Base-by-base conservation (phyloP, 2,329 filamentous ascomycete species). In the Penicillium sp. region DNA sequence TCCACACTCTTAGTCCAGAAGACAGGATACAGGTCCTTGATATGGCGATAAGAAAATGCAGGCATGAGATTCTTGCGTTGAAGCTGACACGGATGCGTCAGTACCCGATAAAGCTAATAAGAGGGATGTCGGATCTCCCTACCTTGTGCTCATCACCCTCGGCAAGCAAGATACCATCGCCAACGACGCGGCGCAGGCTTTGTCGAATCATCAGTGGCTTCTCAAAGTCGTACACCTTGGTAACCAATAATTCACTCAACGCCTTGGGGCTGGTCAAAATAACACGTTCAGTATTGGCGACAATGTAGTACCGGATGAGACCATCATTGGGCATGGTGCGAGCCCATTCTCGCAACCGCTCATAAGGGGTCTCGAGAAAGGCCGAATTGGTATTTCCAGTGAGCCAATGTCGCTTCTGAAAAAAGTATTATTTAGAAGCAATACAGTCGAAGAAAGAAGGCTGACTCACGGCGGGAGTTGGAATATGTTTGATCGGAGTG, bases 101-200 rank as follows among this genome's bases (percentile, higher is more conserved):
- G 33, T 20, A 18, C 18, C 15, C 9, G 40, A 23, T 4, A 18
- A 2, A 24, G 15, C 4, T 3, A n/a, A 10, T 20, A 5, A 24
- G 23, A 3, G 28, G 24, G 7, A 9, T 20, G 20, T 18, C 3
- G 20, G 20, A 24, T 20, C 1, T 9, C 3, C 54, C 13, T 60
- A 81, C 74, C 72, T 87, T 93, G 69, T 96, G 92, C 62, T 91
- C 88, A 10, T 95, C 88, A n/a, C 91, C 91, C 69, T 96, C 91
- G 1, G 89, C 87, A 9, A 96, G 74, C 32, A 96, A 71, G 9
- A 77, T 29, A 0, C 75, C 74, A 43, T 72, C 58, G 1, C 75
- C 75, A 1, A 73, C 58, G 6, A 75, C 47, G 20, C 64, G 67
- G 4, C 59, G 60, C 25, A 78, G 54, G 6, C 62, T 63, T 12